phyloP scores from a whole-genome alignment of 2,329 filamentous ascomycete species.

The Colletotrichum lupini region DNA sequence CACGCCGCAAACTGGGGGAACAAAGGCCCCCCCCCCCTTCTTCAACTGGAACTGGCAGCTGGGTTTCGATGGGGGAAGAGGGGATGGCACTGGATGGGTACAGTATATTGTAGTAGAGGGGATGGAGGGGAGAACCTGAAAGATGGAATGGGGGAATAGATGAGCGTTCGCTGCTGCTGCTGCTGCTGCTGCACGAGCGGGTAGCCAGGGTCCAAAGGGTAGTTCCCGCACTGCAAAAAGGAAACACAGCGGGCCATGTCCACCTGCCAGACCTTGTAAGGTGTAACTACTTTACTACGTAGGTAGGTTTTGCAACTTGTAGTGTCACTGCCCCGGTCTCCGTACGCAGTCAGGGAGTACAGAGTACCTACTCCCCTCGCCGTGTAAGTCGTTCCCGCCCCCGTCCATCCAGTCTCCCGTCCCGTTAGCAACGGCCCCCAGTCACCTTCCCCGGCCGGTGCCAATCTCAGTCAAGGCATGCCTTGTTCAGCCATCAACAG shows the following conservation, averaged over 20 bases:
- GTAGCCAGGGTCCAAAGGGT: conserved; percentile 51
- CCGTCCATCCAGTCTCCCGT: neutral
- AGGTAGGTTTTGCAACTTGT: no score
- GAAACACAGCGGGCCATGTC: conserved; percentile 16
- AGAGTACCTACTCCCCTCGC: neutral
- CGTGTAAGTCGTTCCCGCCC: neutral
- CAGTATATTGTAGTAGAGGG: neutral
- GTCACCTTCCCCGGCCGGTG: neutral
- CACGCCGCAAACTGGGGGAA: no score
- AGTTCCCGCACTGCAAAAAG: conserved; percentile 38
- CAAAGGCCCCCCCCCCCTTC: no score
- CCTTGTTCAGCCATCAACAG: neutral
- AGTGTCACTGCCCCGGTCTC: no score
- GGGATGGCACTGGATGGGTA: neutral
- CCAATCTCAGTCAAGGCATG: neutral
- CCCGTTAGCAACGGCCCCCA: neutral
- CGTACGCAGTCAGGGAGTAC: no score
- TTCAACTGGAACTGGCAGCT: neutral
- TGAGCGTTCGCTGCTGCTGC: conserved; percentile 44
- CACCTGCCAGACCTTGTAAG: conserved; percentile 1
- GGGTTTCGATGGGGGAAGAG: neutral
- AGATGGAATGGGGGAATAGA: conserved; percentile 10
- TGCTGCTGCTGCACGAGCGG: conserved; percentile 52
- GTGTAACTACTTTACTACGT: neutral
- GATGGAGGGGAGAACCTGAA: no score